These are phyloP conservation scores for Backusella australiensis DNA, from an alignment of 192 early-diverging fungal genomes.

Conservation along the genomic window DNA sequence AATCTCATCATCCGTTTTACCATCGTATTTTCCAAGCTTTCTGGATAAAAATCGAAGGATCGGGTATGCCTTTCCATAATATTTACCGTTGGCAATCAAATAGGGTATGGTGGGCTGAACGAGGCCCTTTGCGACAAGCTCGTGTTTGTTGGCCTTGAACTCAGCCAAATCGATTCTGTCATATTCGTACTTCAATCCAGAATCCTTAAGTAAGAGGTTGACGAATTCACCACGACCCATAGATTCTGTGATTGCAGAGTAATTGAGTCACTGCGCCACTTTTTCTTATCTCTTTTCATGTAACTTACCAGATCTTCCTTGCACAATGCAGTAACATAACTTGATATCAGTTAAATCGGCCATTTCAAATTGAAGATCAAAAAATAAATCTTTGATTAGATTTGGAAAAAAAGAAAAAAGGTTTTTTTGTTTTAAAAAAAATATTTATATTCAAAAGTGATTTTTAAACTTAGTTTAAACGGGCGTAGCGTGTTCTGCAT, in stretches of 20 bases:
- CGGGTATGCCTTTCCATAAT: background rate
- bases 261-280: background rate
- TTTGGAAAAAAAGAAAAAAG: too few relatives aligned
- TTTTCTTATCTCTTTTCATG: background rate
- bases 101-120: background rate
- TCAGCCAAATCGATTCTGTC: background rate
- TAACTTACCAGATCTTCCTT: background rate
- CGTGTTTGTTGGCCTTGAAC: background rate
- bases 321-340: background rate
- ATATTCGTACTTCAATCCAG: background rate
- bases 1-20: background rate
- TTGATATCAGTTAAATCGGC: background rate
- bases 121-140: background rate
- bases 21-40: background rate
- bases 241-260: background rate
- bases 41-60: background rate
- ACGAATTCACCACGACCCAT: background rate
- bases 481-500: background rate
- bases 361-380: background rate
- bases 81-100: background rate
- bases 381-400: background rate
- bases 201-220: background rate
- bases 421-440: too few relatives aligned
- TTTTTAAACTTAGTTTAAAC: background rate
- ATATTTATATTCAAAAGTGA: background rate